A percentile compares a stretch with the other conserved stretches of the same genome.
Evolutionary conservation across 176 grass and related monocot species (phyloP).

Genomic region (Otatea glauca): DNA sequence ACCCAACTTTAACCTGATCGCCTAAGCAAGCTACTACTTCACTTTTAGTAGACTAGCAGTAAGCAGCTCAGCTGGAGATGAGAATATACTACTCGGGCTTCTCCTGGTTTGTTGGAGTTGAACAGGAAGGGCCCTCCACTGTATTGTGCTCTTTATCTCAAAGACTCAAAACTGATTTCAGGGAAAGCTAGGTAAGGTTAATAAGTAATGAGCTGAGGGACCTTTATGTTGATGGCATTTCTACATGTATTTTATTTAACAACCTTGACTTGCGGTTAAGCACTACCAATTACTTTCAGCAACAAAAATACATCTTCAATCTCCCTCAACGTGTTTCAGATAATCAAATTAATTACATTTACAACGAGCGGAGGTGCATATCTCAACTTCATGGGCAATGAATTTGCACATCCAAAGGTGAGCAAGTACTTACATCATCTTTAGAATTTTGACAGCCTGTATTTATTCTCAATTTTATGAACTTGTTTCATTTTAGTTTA

Average conservation of each 20-base stretch:
- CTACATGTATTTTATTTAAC: background rate
- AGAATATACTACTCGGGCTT: background rate
- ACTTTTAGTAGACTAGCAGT: slow-evolving; percentile 9
- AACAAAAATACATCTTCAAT: background rate
- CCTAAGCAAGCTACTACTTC: background rate
- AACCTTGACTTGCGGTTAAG: background rate
- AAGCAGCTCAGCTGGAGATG: slow-evolving; percentile 24
- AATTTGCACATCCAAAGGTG: slow-evolving; percentile 94
- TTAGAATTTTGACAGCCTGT: slow-evolving; percentile 16
- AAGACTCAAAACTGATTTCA: background rate
- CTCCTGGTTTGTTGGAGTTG: background rate
- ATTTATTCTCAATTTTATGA: slow-evolving; percentile 27
- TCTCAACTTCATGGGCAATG: slow-evolving; percentile 99
- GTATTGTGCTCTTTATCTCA: background rate
- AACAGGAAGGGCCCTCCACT: background rate
- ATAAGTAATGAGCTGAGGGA: background rate
- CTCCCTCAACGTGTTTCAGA: slow-evolving; percentile 59
- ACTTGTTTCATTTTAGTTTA: slow-evolving; percentile 11
- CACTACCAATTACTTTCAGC: slow-evolving; percentile 9
- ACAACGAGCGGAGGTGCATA: slow-evolving; percentile 75
- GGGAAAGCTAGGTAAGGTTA: background rate
- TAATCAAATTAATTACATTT: slow-evolving; percentile 94
- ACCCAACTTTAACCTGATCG: background rate
- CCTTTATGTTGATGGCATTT: slow-evolving; percentile 14
- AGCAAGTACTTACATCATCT: slow-evolving; percentile 18